Evolutionary conservation across 768 basidiomycete species (phyloP), one percentile per base, ranked within the genome.

Genomic region (Royoungia palumana): DNA sequence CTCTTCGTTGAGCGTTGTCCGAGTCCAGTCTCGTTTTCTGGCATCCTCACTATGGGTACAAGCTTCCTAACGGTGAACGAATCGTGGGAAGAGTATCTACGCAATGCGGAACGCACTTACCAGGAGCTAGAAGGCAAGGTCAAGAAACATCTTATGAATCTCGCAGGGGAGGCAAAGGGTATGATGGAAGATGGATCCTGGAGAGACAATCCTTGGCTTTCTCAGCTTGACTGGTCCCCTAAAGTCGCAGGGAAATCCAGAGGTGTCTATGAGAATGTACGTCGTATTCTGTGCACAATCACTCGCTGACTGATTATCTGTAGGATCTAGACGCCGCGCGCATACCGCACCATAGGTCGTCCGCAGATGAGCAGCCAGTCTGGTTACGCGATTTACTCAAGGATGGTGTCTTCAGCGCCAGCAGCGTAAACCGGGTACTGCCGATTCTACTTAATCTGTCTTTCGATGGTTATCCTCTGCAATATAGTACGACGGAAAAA

Each of bases 141-240:
- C 35, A 79, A 77, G 56, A 63, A 57, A 19, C 75, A 79, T 40
- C 75, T 98, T 16, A 77, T 83, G 5, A 75, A 82, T 41, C 74
- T 89, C 34, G 93, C 94, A 0, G 76, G 77, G 47, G 70, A 81
- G 39, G 75, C 78, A 7, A 76, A 74, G 56, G 58, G 44, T 8
- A 54, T 85, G 67, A 73, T 79, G 71, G 68, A 72, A 11, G 66
- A 69, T 41, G 79, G 70, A 25, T 67, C 63, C 41, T 92, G 83
- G 87, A 79, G 75, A 63, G 73, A 76, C 3, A 87, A 92, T 66
- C 82, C 82, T 7, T 96, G 93, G 92, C 68, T 94, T 13, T 78
- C 75, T 41, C 96, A 99, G 65, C 73, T 98, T 49, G 94, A 99
- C 64, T 98, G 96, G 96, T 85, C 89, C 1, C 90, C 90, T 1